A percentile compares a stretch with the other conserved stretches of the same genome.
phyloP scores from a whole-genome alignment of 176 grass and related monocot species.

The barley (Hordeum vulgare) region DNA sequence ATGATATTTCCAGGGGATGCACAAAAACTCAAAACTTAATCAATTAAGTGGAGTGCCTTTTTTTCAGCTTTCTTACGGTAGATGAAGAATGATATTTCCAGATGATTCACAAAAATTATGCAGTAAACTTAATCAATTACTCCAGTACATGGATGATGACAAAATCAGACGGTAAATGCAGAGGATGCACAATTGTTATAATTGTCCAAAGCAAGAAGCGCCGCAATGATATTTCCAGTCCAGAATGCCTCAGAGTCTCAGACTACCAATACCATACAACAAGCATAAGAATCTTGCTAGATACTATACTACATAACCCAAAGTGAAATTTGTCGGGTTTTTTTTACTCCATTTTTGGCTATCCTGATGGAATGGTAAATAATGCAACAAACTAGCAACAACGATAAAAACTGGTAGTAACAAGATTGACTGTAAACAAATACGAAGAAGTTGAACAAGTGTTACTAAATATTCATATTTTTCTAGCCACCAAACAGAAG shows the following conservation, averaged over 20 bases:
- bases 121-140: no score
- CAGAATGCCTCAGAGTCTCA: neutral
- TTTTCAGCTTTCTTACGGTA: neutral
- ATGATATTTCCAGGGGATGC: no score
- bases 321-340: neutral
- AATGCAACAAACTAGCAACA: neutral
- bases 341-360: neutral
- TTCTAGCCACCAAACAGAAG: neutral
- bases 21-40: no score
- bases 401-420: neutral
- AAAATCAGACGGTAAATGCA: neutral
- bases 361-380: neutral
- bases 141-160: no score
- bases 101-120: no score
- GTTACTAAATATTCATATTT: slow-evolving; percentile 10
- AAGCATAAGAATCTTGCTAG: neutral
- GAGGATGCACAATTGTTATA: neutral
- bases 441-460: slow-evolving; percentile 8
- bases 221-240: neutral
- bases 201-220: neutral
- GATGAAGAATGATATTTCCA: no score
- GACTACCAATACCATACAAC: neutral
- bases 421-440: neutral
- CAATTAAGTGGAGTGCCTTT: neutral
- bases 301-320: neutral